Conservation (phyloP, 2,329 filamentous ascomycete species). For the Amauroascus verrucosus region DNA sequence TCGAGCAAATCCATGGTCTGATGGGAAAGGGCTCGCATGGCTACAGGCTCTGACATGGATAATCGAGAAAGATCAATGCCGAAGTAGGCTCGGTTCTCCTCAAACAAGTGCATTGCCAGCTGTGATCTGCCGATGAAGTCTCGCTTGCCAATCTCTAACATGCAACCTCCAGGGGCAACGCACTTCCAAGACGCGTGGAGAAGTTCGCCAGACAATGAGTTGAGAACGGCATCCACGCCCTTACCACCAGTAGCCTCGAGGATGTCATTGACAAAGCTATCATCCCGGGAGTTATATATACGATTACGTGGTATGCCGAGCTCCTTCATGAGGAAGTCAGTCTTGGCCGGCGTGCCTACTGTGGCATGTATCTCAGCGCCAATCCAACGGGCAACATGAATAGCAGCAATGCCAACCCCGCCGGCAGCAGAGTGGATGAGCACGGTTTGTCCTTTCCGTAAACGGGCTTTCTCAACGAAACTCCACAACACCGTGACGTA, state of each 20-base stretch:
- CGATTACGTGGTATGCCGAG: constrained; percentile 16
- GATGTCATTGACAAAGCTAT: constrained; percentile 17
- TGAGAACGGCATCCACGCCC: constrained; percentile 24
- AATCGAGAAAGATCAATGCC: constrained; percentile 12
- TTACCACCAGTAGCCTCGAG: constrained; percentile 17
- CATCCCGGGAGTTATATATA: constrained; percentile 23
- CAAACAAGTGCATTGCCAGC: constrained; percentile 17
- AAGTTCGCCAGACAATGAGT: constrained; percentile 23
- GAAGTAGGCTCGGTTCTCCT: constrained; percentile 15
- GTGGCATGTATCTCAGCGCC: constrained; percentile 16
- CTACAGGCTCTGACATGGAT: not conserved
- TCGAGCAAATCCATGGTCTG: too few relatives aligned
- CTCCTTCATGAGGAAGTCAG: constrained; percentile 15
- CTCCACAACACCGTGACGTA: constrained; percentile 22
- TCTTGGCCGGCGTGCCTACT: constrained; percentile 20
- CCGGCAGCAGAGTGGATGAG: constrained; percentile 23
- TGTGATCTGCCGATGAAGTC: constrained; percentile 15
- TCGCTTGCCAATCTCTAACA: constrained; percentile 21
- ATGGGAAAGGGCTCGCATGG: too few relatives aligned
- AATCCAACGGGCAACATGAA: constrained; percentile 18
- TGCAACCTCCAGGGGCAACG: constrained; percentile 19
- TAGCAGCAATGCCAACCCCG: constrained; percentile 19
- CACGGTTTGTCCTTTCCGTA: constrained; percentile 14
- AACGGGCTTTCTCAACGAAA: constrained; percentile 19
- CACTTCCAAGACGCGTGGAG: constrained; percentile 23